phyloP scores from a whole-genome alignment of 495 filamentous ascomycete genomes.

The Neurospora sp. region DNA sequence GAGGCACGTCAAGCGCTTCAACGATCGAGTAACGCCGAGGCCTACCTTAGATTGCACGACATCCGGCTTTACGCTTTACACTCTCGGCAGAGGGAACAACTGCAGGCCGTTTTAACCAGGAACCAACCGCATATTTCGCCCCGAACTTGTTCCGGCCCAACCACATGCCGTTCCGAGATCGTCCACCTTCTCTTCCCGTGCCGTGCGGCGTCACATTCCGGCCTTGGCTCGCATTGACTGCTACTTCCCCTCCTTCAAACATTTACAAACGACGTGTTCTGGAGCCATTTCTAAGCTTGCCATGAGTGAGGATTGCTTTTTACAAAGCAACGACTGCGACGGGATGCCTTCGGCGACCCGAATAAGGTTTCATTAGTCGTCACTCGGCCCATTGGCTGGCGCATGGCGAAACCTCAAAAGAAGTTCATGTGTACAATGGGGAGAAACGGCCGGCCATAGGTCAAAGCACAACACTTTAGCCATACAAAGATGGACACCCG shows the following conservation, averaged over 20 bases:
- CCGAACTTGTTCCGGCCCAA: not conserved
- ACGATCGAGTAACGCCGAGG: not conserved
- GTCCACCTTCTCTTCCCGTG: not conserved
- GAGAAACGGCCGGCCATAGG: not conserved
- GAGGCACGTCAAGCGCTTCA: not conserved
- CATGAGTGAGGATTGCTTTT: fast-evolving
- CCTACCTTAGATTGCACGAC: not conserved
- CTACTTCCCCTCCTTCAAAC: not conserved
- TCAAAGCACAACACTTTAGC: not conserved
- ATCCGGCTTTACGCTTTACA: not conserved
- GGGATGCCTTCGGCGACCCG: not conserved
- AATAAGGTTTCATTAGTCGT: not conserved
- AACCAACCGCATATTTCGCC: not conserved
- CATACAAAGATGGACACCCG: not conserved
- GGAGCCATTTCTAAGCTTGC: not conserved
- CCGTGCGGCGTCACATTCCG: not conserved
- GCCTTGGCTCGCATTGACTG: not conserved
- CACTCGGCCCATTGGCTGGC: not conserved
- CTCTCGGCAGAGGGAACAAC: not conserved
- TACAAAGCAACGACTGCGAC: not conserved
- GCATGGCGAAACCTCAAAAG: not conserved
- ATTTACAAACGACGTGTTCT: not conserved
- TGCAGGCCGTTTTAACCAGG: not conserved
- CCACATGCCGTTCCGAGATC: not conserved
- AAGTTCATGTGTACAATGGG: not conserved